Conservation (phyloP, 2,329 filamentous ascomycete species). For the Aspergillus amoenus region DNA sequence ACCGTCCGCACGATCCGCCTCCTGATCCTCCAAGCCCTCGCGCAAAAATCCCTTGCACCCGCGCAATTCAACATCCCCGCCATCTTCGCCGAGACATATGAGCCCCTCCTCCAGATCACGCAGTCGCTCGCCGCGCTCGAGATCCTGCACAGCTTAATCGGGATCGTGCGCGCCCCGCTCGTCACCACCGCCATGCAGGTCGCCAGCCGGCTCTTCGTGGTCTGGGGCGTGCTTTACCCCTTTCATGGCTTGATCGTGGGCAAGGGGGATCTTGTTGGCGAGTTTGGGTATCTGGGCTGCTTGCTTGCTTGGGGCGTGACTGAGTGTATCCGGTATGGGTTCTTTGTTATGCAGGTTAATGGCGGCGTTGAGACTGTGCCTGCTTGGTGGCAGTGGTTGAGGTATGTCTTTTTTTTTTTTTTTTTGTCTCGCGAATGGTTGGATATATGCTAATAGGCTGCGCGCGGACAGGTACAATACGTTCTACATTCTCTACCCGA, state of each 20-base stretch:
- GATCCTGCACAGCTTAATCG: conserved; percentile 74
- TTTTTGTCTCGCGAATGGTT: background rate
- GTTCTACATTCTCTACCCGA: conserved; percentile 87
- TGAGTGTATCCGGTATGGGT: conserved; percentile 90
- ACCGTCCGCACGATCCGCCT: conserved; percentile 67
- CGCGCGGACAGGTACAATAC: conserved; percentile 65
- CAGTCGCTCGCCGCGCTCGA: conserved; percentile 84
- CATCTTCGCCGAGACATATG: conserved; percentile 49
- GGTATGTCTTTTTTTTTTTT: conserved; percentile 18
- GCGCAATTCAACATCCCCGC: conserved; percentile 33
- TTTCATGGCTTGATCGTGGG: conserved; percentile 59
- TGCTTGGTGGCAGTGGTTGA: conserved; percentile 64
- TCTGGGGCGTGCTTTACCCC: conserved; percentile 77
- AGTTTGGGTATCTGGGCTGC: conserved; percentile 46
- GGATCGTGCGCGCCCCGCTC: conserved; percentile 81
- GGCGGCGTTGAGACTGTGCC: conserved; percentile 56
- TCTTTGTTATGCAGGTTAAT: conserved; percentile 70
- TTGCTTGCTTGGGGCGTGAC: conserved; percentile 85
- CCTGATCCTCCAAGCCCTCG: conserved; percentile 49
- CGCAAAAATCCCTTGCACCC: conserved; percentile 18
- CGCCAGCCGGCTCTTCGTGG: conserved; percentile 78
- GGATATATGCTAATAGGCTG: background rate
- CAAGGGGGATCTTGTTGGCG: conserved; percentile 29
- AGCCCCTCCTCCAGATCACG: conserved; percentile 55
- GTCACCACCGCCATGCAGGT: conserved; percentile 90